Conservation (phyloP, 768 basidiomycete genomes). For the Hygrophoropsis aurantiaca region DNA sequence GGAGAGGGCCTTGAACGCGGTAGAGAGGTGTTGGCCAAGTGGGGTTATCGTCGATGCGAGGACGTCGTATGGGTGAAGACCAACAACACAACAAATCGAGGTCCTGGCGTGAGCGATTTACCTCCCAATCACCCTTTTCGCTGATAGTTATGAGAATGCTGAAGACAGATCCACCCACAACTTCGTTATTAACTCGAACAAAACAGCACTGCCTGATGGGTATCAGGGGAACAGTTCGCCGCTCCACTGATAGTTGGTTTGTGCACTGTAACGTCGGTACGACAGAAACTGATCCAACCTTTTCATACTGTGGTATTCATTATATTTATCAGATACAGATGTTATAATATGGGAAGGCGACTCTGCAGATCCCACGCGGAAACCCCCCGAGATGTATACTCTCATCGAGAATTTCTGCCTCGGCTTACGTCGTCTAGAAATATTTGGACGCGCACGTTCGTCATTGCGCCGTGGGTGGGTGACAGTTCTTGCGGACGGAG, state of each 20-base stretch:
- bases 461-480: conserved; percentile 89
- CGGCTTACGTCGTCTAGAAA: conserved; percentile 85
- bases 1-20: conserved; percentile 91
- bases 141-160: conserved; percentile 2
- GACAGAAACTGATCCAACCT: conserved; percentile 21
- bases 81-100: conserved; percentile 68
- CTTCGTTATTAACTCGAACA: conserved; percentile 81
- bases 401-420: conserved; percentile 98
- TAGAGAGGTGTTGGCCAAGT: conserved; percentile 84
- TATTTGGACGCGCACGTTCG: conserved; percentile 73
- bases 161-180: conserved; percentile 84
- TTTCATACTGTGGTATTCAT: neutral
- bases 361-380: conserved; percentile 73
- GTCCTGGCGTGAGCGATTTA: conserved; percentile 63
- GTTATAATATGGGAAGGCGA: conserved; percentile 98
- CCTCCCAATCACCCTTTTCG: neutral
- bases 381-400: conserved; percentile 94
- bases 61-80: conserved; percentile 99
- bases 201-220: conserved; percentile 98
- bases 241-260: conserved; percentile 94
- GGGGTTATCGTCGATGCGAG: conserved; percentile 94
- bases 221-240: conserved; percentile 92
- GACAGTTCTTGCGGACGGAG: conserved; percentile 69
- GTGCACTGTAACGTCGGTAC: conserved; percentile 96
- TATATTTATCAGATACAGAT: conserved; percentile 73